phyloP scores from a whole-genome alignment of 106 monocot genomes.

The Dendrobium huoshanense region DNA sequence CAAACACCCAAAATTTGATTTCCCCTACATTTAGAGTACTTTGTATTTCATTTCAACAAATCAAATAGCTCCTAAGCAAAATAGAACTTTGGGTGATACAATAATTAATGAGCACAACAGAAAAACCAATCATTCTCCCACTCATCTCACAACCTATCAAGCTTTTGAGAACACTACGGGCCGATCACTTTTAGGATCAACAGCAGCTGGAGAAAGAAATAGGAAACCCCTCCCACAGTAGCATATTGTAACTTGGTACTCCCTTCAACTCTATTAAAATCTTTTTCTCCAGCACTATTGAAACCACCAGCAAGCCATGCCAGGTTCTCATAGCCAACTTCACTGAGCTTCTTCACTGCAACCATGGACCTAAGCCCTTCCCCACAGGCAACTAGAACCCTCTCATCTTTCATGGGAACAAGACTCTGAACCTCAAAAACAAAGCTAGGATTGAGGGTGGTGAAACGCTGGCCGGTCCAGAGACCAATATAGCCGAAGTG shows the following conservation, averaged over 20 bases:
- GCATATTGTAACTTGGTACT: constrained; percentile 69
- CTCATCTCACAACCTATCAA: not conserved
- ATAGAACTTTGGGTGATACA: too few relatives aligned
- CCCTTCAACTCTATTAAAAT: constrained; percentile 61
- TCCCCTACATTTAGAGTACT: too few relatives aligned
- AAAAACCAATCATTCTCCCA: too few relatives aligned
- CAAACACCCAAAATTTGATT: too few relatives aligned
- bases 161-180: not conserved
- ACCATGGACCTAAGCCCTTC: constrained; percentile 88
- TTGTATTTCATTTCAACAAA: too few relatives aligned
- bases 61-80: too few relatives aligned
- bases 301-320: constrained; percentile 89
- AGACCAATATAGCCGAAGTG: constrained; percentile 88
- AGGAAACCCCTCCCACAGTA: constrained; percentile 81
- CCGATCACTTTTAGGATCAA: constrained; percentile 38
- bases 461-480: constrained; percentile 84
- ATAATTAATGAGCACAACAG: too few relatives aligned
- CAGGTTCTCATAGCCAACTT: constrained; percentile 73
- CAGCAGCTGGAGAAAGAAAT: constrained; percentile 67
- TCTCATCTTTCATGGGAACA: constrained; percentile 47
- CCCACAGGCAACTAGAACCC: constrained; percentile 87
- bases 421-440: constrained; percentile 40
- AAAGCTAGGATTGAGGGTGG: constrained; percentile 56
- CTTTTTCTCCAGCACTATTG: constrained; percentile 32
- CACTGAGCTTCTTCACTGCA: constrained; percentile 50